Evolutionary conservation across 2,329 filamentous ascomycete species (phyloP).

Genomic region (Diaporthe sp.): DNA sequence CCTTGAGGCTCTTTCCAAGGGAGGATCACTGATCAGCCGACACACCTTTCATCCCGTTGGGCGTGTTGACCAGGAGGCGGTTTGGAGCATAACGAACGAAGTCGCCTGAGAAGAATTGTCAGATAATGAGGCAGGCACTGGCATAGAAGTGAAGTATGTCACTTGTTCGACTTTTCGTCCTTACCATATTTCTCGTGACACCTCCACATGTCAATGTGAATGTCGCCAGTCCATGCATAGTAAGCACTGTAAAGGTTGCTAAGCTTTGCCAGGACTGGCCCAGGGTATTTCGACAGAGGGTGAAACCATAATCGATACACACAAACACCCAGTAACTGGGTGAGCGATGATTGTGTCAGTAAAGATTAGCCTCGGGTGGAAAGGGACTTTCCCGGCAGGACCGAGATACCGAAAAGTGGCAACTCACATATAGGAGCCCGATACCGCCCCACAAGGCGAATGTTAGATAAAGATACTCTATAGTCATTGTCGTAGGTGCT

Average conservation of each 20-base stretch:
- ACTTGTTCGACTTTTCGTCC: neutral
- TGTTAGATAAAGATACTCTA: neutral
- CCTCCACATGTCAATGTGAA: conserved; percentile 18
- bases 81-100: conserved; percentile 18
- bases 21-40: neutral
- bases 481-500: neutral
- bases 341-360: neutral
- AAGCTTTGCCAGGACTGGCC: conserved; percentile 4
- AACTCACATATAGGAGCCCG: neutral
- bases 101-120: neutral
- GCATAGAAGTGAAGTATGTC: neutral
- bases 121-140: neutral
- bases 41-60: conserved; percentile 13
- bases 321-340: neutral
- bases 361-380: neutral
- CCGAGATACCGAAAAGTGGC: neutral
- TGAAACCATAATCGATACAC: conserved; percentile 9
- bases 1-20: neutral
- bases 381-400: neutral
- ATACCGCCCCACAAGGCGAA: neutral
- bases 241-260: conserved; percentile 19
- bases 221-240: conserved; percentile 16
- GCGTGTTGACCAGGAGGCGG: conserved; percentile 1
- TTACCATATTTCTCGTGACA: conserved; percentile 16
- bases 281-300: conserved; percentile 2